Evolutionary conservation across 129 eudicot genomes (phyloP), one percentile per base, ranked within the genome.

Genomic region (Escallonia herrerae): DNA sequence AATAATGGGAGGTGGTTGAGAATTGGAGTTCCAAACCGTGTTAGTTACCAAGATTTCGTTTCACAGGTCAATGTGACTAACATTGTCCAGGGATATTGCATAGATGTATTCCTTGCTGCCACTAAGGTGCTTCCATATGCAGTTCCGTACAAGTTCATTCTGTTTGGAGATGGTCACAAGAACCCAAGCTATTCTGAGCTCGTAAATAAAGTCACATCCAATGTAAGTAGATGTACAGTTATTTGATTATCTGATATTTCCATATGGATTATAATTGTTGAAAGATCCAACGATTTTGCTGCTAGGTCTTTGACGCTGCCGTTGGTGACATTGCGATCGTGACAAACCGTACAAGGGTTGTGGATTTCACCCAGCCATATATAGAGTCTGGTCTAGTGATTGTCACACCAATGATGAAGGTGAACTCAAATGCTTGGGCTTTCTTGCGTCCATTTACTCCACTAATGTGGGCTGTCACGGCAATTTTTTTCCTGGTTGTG

Each of bases 251-350:
- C 57, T 46, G 47, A n/a, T 9, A 9, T 57, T 64, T 4, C 37
- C 39, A 37, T 12, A 2, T 43, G 14, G 49, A 38, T 65, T 55
- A 70, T 70, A 10, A 38, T 38, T 8, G 37, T 44, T 53, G 33
- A 4, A 11, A 53, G 22, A 53, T 45, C 6, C 49, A 5, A 53
- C 14, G 58, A 9, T 67, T 14, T 45, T 67, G 40, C 59, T 52
- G 48, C 33, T 55, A 93, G 99, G 86, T 60, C 6, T 86, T 79
- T 76, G 96, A 93, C 81, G 99, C 93, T 69, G 96, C 66, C 64
- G 91, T 93, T 43, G 99, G 99, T 41, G 99, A 93, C 76, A 82
- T 86, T 44, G 86, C 99, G 48, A 93, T 93, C 44, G 81, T 86
- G 54, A 89, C 86, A 2, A 84, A 83, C 79, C 90, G 99, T 22